Percentiles rank a stretch among this genome's conserved stretches.
phyloP scores from a whole-genome alignment of 164 flowering plant species.

The Chimonanthus praecox region DNA sequence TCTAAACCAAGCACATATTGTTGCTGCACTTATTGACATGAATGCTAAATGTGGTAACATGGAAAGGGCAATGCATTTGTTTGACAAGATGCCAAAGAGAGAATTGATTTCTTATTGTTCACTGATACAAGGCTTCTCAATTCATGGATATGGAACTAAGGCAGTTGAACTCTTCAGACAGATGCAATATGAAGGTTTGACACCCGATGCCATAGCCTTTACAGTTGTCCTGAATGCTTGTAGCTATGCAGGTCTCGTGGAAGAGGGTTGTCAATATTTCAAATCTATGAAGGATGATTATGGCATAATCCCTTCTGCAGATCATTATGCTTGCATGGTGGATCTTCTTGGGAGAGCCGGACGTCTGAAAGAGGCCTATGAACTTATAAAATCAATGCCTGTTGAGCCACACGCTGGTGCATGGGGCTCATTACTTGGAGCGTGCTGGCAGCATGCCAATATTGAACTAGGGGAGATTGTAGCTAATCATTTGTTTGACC shows the following conservation, averaged over 20 bases:
- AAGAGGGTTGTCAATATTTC: conserved; percentile 16
- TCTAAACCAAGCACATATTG: conserved; percentile 7
- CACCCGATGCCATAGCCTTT: conserved; percentile 13
- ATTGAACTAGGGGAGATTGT: conserved; percentile 16
- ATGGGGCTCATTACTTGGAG: conserved; percentile 19
- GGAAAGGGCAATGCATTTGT: conserved; percentile 15
- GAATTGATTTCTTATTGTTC: conserved; percentile 15
- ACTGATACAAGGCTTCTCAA: conserved; percentile 14
- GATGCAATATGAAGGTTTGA: conserved; percentile 14
- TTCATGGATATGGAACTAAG: conserved; percentile 14
- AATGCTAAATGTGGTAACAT: conserved; percentile 20
- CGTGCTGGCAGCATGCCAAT: conserved; percentile 13
- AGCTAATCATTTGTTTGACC: conserved; percentile 11
- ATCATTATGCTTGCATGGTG: conserved; percentile 20
- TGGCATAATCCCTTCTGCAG: conserved; percentile 7
- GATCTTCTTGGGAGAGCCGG: conserved; percentile 14
- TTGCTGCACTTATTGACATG: conserved; percentile 15
- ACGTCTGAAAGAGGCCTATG: conserved; percentile 10
- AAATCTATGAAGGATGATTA: conserved; percentile 11
- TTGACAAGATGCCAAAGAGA: conserved; percentile 4
- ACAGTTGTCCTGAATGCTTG: conserved; percentile 13
- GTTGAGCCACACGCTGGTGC: conserved; percentile 16
- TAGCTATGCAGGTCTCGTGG: conserved; percentile 13
- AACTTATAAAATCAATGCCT: conserved; percentile 12
- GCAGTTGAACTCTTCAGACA: conserved; percentile 10